Base-by-base conservation (phyloP, 1,284 basidiomycete species). In the Ceratobasidium sp. region DNA sequence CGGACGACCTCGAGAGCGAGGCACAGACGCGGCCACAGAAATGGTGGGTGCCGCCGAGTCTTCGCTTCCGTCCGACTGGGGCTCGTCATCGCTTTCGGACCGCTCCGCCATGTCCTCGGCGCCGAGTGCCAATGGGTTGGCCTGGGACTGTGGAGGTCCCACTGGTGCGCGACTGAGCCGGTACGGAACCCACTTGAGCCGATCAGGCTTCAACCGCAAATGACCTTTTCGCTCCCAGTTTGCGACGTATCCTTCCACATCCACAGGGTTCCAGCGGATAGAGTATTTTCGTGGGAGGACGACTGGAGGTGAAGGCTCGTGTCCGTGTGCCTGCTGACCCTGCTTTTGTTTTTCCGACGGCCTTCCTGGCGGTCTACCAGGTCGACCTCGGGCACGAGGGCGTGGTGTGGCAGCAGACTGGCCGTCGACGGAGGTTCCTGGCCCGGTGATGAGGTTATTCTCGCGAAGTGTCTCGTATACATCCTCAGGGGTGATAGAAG, bases 141-240 rank as follows among this genome's bases (percentile, higher is more conserved):
- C n/a, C 41, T 68, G 65, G 27, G 62, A 23, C 41, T 44, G 41
- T 8, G n/a, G n/a, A 23, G 57, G 85, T 20, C 23, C 64, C 64
- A 66, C 64, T 85, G 77, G 85, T 78, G 27, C 84, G 73, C 46
- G 84, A 83, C 48, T 86, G 52, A 96, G 85, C 55, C 98, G 86
- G 86, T 98, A 99, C 5, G 97, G 97, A 79, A 93, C 96, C 94
- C 98, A 99, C 82, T 96, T 96, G 79, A 99, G 88, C 83, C 92
- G 92, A 82, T 97, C 95, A 0, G 96, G 92, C 79, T 90, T 91
- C 70, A 99, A 88, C 81, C 86, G 89, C 79, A 97, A 83, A 82
- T 97, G 94, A 0, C 93, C 93, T 84, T 97, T 99, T 27, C 86
- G 85, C 80, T 94, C 92, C 90, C 94, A 95, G 73, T 88, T 89